These are phyloP conservation scores for Aureobasidium sp. DNA, from an alignment of 2,329 filamentous ascomycete genomes.

Conservation along the genomic window DNA sequence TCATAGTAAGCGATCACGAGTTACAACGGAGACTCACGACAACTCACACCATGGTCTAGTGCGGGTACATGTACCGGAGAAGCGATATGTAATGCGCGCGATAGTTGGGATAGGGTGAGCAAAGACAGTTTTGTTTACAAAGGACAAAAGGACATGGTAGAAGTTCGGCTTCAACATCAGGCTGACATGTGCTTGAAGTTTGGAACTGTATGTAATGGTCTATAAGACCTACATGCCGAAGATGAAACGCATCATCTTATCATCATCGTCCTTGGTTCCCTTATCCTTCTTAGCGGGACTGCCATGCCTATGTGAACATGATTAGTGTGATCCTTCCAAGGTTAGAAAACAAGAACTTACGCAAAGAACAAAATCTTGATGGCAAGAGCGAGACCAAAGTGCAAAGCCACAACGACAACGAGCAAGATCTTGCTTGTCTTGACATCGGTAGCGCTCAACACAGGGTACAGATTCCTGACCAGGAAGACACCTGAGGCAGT, in stretches of 20 bases:
- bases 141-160: not conserved
- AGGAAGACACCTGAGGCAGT: conserved; percentile 76
- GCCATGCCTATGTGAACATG: not conserved
- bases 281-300: conserved; percentile 15
- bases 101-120: not conserved
- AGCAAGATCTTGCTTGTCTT: conserved; percentile 86
- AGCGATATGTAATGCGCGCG: too few species aligned
- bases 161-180: not conserved
- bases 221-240: conserved; percentile 7
- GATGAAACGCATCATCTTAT: conserved; percentile 5
- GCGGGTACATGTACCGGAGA: too few species aligned
- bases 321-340: not conserved
- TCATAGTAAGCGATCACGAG: too few species aligned
- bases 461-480: conserved; percentile 76
- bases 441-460: conserved; percentile 84
- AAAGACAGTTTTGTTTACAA: not conserved
- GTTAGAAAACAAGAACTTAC: conserved; percentile 25
- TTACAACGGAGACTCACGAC: too few species aligned
- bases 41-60: too few species aligned
- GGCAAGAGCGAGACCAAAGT: conserved; percentile 82
- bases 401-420: conserved; percentile 73
- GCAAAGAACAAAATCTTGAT: conserved; percentile 98
- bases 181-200: not conserved
- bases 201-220: not conserved
- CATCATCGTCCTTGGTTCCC: not conserved